Evolutionary conservation across 768 basidiomycete species (phyloP).

Genomic region (Phylloporus rhodoxanthus): DNA sequence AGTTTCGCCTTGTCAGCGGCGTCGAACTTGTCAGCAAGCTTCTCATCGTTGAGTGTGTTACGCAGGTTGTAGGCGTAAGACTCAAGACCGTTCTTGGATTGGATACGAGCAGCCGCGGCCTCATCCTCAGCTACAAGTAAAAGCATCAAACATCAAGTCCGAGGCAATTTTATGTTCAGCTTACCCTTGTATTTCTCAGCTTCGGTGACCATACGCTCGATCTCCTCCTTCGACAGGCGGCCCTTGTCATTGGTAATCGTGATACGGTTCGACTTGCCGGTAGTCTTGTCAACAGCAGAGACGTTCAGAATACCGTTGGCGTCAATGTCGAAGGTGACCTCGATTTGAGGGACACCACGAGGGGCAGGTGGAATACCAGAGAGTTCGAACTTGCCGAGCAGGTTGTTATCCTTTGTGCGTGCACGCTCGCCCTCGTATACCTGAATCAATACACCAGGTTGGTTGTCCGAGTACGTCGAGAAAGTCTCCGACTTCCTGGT

Average conservation of each 20-base stretch:
- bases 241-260: slow-evolving; percentile 97
- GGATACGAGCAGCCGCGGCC: slow-evolving; percentile 75
- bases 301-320: slow-evolving; percentile 97
- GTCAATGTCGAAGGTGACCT: slow-evolving; percentile 97
- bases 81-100: slow-evolving; percentile 88
- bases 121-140: slow-evolving; percentile 66
- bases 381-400: slow-evolving; percentile 97
- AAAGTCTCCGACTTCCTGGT: slow-evolving; percentile 99
- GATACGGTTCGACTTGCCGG: slow-evolving; percentile 91
- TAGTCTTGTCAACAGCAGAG: slow-evolving; percentile 92
- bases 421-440: slow-evolving; percentile 98
- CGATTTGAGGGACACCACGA: slow-evolving; percentile 95
- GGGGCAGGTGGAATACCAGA: slow-evolving; percentile 95
- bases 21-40: slow-evolving; percentile 85
- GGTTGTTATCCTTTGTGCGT: slow-evolving; percentile 97
- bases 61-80: slow-evolving; percentile 94
- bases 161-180: slow-evolving; percentile 12
- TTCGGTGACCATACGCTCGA: slow-evolving; percentile 94
- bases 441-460: slow-evolving; percentile 96
- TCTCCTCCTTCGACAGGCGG: slow-evolving; percentile 94
- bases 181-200: slow-evolving; percentile 87
- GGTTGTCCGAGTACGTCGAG: slow-evolving; percentile 98
- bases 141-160: slow-evolving; percentile 1
- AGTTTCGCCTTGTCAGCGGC: slow-evolving; percentile 80
- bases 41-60: slow-evolving; percentile 80